phyloP scores from a whole-genome alignment of 1,284 basidiomycete species.

The Thecaphora frezii region DNA sequence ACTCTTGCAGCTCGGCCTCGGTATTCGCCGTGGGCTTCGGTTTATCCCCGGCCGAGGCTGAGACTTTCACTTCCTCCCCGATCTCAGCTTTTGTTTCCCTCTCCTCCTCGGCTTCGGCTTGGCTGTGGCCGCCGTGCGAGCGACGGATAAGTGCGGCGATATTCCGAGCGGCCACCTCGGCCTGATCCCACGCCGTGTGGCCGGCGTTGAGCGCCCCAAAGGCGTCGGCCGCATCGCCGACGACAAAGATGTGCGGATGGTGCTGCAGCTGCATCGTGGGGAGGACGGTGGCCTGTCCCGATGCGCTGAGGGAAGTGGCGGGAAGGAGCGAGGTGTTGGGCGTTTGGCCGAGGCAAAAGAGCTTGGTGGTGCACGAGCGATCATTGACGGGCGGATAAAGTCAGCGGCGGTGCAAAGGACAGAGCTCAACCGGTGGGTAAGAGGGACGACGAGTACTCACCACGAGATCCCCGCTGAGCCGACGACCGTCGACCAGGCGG shows the following conservation, averaged over 20 bases:
- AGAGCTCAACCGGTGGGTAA: too few species aligned
- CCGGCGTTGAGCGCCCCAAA: conserved; percentile 58
- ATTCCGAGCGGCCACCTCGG: conserved; percentile 54
- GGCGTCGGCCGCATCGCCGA: conserved; percentile 56
- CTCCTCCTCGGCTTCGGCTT: conserved; percentile 8
- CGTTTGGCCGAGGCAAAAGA: conserved; percentile 57
- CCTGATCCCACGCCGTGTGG: conserved; percentile 58
- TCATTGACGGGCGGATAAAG: too few species aligned
- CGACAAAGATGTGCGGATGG: conserved; percentile 57
- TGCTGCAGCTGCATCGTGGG: conserved; percentile 49
- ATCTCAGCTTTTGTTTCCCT: not conserved
- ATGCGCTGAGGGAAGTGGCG: conserved; percentile 43
- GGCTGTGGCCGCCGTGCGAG: conserved; percentile 38
- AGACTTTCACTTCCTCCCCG: too few species aligned
- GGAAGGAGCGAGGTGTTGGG: conserved; percentile 54
- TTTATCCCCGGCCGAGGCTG: too few species aligned
- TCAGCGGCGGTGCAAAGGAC: too few species aligned
- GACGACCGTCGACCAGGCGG: too few species aligned
- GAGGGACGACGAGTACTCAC: too few species aligned
- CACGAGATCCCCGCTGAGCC: too few species aligned
- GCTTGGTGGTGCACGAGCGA: conserved; percentile 50
- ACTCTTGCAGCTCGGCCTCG: conserved; percentile 8
- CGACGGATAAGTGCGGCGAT: too few species aligned
- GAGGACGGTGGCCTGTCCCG: conserved; percentile 46
- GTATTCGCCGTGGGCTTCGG: not conserved